Conservation (phyloP, 2,329 filamentous ascomycete species). For the Helminthosporium solani region DNA sequence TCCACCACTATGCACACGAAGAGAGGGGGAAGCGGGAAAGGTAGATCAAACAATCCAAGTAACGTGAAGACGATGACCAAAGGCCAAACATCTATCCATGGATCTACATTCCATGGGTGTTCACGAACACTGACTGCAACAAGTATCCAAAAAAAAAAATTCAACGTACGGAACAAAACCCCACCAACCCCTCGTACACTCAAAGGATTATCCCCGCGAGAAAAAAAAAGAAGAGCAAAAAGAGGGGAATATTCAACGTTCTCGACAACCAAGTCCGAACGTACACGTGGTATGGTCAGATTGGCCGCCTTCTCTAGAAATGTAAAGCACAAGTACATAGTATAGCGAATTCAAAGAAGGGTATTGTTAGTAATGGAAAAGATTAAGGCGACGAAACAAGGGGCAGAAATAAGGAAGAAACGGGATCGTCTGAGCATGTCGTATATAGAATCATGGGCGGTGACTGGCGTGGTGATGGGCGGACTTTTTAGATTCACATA, state of each 20-base stretch:
- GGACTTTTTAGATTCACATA: constrained; percentile 38
- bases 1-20: not conserved
- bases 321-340: not conserved
- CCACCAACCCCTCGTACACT: not conserved
- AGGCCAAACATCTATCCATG: not conserved
- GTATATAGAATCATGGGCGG: not conserved
- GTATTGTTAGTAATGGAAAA: constrained; percentile 1
- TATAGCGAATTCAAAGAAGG: constrained; percentile 1
- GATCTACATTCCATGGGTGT: not conserved
- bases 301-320: not conserved
- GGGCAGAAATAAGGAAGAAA: not conserved
- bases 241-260: not conserved
- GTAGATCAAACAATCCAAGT: not conserved
- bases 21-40: not conserved
- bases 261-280: not conserved
- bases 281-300: not conserved
- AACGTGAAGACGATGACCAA: not conserved
- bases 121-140: too few species aligned
- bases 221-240: not conserved
- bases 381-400: not conserved
- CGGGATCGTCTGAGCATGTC: constrained; percentile 1
- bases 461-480: not conserved
- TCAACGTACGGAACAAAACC: not conserved
- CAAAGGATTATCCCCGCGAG: not conserved
- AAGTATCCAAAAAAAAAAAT: not conserved